These are phyloP conservation scores for Cicer yamashitae DNA, from an alignment of 306 rosid species.

Conservation along the genomic window DNA sequence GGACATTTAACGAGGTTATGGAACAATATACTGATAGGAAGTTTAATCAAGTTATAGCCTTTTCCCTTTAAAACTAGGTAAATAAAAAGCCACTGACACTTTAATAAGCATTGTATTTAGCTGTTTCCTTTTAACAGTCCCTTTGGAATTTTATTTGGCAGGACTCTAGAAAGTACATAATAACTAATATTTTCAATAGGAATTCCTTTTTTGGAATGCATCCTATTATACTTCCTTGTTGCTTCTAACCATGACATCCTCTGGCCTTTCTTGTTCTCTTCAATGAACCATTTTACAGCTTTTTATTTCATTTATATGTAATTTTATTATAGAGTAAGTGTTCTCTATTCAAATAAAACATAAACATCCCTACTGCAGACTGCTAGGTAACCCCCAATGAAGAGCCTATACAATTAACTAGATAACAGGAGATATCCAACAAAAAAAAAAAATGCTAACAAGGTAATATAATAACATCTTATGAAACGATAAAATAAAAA, in stretches of 20 bases:
- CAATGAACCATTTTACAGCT: background rate
- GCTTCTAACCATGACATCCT: too few relatives aligned
- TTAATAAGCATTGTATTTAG: slow-evolving; percentile 2
- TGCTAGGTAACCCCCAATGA: background rate
- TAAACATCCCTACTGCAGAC: background rate
- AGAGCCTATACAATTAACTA: background rate
- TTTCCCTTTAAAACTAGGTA: slow-evolving; percentile 8
- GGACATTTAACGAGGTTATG: slow-evolving; percentile 16
- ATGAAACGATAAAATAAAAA: too few relatives aligned
- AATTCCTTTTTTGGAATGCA: background rate
- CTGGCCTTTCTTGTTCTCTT: background rate
- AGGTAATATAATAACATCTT: background rate
- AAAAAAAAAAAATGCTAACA: background rate
- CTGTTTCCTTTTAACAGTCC: slow-evolving; percentile 6
- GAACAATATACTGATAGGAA: background rate
- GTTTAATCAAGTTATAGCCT: slow-evolving; percentile 28
- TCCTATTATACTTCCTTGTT: too few relatives aligned
- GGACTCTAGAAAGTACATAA: background rate
- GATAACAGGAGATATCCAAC: background rate
- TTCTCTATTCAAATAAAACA: background rate
- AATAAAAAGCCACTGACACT: background rate
- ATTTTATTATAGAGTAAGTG: background rate
- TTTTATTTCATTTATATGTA: background rate
- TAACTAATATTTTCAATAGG: background rate
- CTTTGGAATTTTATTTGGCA: slow-evolving; percentile 23